phyloP scores from a whole-genome alignment of 78 protist genomes.

The Thecamonas trahens region DNA sequence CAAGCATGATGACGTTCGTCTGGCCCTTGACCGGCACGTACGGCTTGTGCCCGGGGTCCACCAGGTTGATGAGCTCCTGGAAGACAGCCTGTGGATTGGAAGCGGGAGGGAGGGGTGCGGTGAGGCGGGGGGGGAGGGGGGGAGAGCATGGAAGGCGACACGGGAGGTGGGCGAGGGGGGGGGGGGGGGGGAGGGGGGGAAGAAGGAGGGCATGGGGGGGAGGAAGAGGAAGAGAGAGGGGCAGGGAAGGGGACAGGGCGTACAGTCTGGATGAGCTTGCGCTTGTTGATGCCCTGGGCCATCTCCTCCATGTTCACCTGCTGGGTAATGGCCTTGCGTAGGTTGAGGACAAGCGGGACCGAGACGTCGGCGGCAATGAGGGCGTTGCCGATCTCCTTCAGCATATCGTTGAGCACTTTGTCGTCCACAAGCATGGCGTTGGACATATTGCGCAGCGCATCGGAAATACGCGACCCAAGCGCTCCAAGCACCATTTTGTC shows the following conservation, averaged over 20 bases:
- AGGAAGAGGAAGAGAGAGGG: neutral
- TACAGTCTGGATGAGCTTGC: constrained; percentile 53
- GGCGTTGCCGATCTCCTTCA: constrained; percentile 78
- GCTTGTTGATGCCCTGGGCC: constrained; percentile 78
- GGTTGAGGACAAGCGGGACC: constrained; percentile 31
- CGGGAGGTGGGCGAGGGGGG: neutral
- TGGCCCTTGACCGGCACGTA: constrained; percentile 75
- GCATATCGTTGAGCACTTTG: constrained; percentile 48
- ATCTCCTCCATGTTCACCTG: constrained; percentile 53
- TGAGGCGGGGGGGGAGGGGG: neutral
- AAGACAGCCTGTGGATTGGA: constrained; percentile 46
- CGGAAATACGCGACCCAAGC: constrained; percentile 67
- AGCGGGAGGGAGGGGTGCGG: neutral
- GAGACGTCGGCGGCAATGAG: constrained; percentile 84
- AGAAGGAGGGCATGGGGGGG: neutral
- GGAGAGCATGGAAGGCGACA: no score
- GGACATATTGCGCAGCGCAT: constrained; percentile 69
- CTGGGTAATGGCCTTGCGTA: neutral
- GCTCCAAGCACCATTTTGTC: constrained; percentile 92
- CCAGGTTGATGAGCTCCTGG: constrained; percentile 71
- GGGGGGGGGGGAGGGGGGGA: neutral
- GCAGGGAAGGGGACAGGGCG: neutral
- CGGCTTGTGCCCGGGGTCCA: constrained; percentile 86
- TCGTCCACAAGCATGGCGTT: constrained; percentile 61
- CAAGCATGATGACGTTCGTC: constrained; percentile 95